Percentiles rank a stretch among this genome's conserved stretches.
These are phyloP conservation scores for Pestalotiopsis sp. DNA, from an alignment of 2,329 filamentous ascomycete genomes.

Conservation along the genomic window DNA sequence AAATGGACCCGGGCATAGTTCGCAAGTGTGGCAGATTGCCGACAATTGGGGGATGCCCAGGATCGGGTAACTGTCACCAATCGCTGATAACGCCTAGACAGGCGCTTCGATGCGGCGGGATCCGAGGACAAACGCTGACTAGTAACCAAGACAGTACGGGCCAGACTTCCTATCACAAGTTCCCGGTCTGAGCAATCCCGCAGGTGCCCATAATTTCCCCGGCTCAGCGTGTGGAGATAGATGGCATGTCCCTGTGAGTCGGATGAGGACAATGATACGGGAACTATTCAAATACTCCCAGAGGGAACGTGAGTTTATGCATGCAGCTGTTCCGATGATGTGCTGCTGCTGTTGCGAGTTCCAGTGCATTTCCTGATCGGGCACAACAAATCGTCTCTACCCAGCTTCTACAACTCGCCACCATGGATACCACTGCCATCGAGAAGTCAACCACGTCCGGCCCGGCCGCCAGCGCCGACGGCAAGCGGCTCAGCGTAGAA, in stretches of 20 bases:
- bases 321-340: neutral
- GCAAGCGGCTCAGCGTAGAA: slow-evolving; percentile 18
- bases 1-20: neutral
- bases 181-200: neutral
- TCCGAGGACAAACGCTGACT: neutral
- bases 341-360: neutral
- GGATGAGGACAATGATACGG: neutral
- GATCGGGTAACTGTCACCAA: neutral
- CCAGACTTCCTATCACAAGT: slow-evolving; percentile 2
- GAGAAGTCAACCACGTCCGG: slow-evolving; percentile 9
- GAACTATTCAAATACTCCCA: neutral
- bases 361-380: neutral
- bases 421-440: slow-evolving; percentile 6
- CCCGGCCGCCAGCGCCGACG: neutral
- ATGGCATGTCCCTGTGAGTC: neutral
- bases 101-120: neutral
- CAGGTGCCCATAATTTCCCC: neutral
- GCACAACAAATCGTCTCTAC: neutral
- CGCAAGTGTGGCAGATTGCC: slow-evolving; percentile 1
- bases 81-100: neutral
- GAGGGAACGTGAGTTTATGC: neutral
- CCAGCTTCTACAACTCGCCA: neutral
- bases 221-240: neutral
- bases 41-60: neutral
- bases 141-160: neutral